A percentile compares a stretch with the other conserved stretches of the same genome.
phyloP scores from a whole-genome alignment of 768 basidiomycete species.

The Kwoniella shandongensis region DNA sequence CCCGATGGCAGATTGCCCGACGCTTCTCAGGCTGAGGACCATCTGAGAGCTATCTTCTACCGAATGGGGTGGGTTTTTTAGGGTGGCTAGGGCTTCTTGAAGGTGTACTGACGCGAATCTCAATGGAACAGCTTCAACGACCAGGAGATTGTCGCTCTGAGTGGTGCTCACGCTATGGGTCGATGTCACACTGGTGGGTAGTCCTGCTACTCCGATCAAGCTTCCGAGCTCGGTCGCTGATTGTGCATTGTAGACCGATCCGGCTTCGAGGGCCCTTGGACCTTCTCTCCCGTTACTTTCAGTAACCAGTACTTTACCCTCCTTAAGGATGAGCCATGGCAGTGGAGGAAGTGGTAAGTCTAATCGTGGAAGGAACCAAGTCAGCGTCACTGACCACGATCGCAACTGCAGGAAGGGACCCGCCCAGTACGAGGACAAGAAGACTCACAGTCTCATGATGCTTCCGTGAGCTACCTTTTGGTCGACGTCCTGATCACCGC shows the following conservation, averaged over 20 bases:
- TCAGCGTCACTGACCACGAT: neutral
- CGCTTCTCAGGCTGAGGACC: constrained; percentile 75
- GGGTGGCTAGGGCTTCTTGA: no score
- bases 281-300: constrained; percentile 70
- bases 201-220: neutral
- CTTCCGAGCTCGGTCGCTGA: neutral
- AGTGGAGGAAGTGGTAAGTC: constrained; percentile 91
- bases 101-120: neutral
- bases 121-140: constrained; percentile 69
- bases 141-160: constrained; percentile 93
- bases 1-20: constrained; percentile 60
- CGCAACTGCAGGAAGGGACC: constrained; percentile 56
- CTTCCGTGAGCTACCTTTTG: constrained; percentile 65
- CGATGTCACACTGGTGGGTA: constrained; percentile 79
- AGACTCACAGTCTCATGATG: constrained; percentile 89
- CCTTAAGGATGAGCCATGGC: constrained; percentile 78
- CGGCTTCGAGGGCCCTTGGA: constrained; percentile 57
- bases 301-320: constrained; percentile 39
- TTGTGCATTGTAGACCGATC: constrained; percentile 44
- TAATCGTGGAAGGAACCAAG: neutral
- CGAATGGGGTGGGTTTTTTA: constrained; percentile 68
- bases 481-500: constrained; percentile 4
- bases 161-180: constrained; percentile 91
- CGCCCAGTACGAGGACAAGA: constrained; percentile 91
- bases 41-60: constrained; percentile 83